Evolutionary conservation across 495 filamentous ascomycete species (phyloP), one percentile per base, ranked within the genome.

Genomic region (Penicillium egyptiacum): DNA sequence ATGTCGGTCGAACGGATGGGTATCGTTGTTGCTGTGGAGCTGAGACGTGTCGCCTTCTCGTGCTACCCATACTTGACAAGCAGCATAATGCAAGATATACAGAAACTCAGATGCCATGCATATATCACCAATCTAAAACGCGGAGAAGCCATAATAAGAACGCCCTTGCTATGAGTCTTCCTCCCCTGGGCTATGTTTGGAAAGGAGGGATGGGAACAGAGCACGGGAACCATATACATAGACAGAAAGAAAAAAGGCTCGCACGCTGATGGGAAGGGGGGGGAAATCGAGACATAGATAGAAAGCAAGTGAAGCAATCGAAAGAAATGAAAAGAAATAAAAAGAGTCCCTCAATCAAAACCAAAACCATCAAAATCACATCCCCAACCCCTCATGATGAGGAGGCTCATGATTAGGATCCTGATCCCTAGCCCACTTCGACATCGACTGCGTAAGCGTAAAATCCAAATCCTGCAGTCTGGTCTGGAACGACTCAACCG

Each of bases 141-240:
- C 31, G 48, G 33, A 39, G 16, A 39, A 39, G n/a, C 35, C 35
- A 39, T 39, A 39, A 57, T 43, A 26, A 55, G 42, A 63, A 67
- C 61, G 64, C 64, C 65, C 46, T 28, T 65, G 62, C 65, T 62
- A 67, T 67, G 65, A 65, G 22, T 56, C 53, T 58, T 59, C 47
- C 46, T 48, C 46, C 44, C 41, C 44, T 43, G 26, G 28, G 28
- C 56, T 62, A 44, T 55, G 19, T 39, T 43, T 55, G 51, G 42
- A 42, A 51, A 45, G 58, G 55, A 48, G 11, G 19, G 30, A 43
- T 28, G 22, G 40, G 41, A 26, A 28, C 22, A 23, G 25, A 28
- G n/a, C 46, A 30, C 8, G n/a, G 46, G 10, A 48, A 47, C 41
- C 33, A 53, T 53, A 31, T 58, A 47, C 56, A 55, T 55, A 47